phyloP scores from a whole-genome alignment of 139 green algal species.

The Chlorella sorokiniana region DNA sequence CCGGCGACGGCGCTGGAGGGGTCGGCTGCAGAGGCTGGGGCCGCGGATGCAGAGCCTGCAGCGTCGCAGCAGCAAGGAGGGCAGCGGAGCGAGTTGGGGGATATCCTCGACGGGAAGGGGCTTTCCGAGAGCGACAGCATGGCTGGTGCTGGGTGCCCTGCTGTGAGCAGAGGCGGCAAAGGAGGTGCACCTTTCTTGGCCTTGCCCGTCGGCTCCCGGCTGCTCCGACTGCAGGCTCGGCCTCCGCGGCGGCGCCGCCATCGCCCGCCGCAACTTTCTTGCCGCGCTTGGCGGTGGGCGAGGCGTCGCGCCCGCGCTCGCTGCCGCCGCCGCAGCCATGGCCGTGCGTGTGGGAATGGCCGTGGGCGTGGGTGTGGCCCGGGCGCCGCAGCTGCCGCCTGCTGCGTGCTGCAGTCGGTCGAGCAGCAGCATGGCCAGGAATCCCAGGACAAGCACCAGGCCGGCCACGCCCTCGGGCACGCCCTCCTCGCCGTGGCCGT shows the following conservation, averaged over 20 bases:
- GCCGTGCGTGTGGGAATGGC: constrained; percentile 2
- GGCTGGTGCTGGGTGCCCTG: too few species aligned
- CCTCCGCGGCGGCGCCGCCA: background rate
- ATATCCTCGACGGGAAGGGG: too few species aligned
- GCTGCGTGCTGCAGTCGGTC: constrained; percentile 47
- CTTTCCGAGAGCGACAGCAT: too few species aligned
- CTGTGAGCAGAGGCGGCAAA: too few species aligned
- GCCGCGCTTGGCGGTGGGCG: background rate
- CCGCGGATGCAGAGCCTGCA: background rate
- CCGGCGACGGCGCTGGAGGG: constrained; percentile 41
- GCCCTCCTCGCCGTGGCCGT: background rate
- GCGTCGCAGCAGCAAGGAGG: background rate
- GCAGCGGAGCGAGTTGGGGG: background rate
- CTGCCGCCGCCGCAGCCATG: background rate
- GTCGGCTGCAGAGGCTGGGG: background rate
- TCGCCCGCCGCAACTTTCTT: background rate
- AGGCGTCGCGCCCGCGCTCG: background rate
- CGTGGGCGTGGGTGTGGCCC: constrained; percentile 3
- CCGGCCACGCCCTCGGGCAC: constrained; percentile 39
- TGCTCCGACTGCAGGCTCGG: background rate
- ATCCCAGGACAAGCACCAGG: constrained; percentile 52
- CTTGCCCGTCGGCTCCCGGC: constrained; percentile 1
- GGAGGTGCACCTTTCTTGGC: constrained; percentile 22
- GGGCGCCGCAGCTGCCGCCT: constrained; percentile 25
- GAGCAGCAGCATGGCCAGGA: constrained; percentile 59